Evolutionary conservation across 2,329 filamentous ascomycete species (phyloP).

Genomic region (Colletotrichum viniferum): DNA sequence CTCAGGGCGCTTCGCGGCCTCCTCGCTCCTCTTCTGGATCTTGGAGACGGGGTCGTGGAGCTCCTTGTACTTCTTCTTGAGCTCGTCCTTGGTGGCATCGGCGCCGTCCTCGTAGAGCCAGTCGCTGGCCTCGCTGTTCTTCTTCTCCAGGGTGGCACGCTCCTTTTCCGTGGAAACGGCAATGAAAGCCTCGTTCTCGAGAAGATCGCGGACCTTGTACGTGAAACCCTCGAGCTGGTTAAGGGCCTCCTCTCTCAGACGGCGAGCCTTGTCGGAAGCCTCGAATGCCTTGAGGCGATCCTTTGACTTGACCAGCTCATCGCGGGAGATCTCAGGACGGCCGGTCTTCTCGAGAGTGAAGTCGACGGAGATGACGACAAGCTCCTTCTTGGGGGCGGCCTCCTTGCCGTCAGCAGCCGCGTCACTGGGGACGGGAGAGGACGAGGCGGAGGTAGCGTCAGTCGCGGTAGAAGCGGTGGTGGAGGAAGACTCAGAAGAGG

Average conservation of each 20-base stretch:
- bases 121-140: slow-evolving; percentile 73
- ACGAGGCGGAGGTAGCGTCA: slow-evolving; percentile 22
- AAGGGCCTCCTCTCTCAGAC: slow-evolving; percentile 81
- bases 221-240: slow-evolving; percentile 95
- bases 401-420: slow-evolving; percentile 54
- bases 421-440: slow-evolving; percentile 50
- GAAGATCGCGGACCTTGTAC: slow-evolving; percentile 83
- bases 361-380: slow-evolving; percentile 58
- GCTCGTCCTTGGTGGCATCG: slow-evolving; percentile 74
- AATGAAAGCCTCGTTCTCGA: slow-evolving; percentile 78
- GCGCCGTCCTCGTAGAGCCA: slow-evolving; percentile 91
- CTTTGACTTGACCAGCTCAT: slow-evolving; percentile 58
- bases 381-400: slow-evolving; percentile 63
- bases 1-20: slow-evolving; percentile 73
- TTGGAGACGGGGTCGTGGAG: slow-evolving; percentile 81
- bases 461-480: slow-evolving; percentile 33
- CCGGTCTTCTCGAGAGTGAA: slow-evolving; percentile 55
- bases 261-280: slow-evolving; percentile 78
- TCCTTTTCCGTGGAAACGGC: slow-evolving; percentile 72
- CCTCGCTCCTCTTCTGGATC: slow-evolving; percentile 75
- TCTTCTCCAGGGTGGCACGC: slow-evolving; percentile 68
- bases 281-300: slow-evolving; percentile 85
- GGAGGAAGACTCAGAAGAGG: slow-evolving; percentile 50
- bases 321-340: slow-evolving; percentile 51
- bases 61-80: slow-evolving; percentile 77